Percentiles rank a stretch among this genome's conserved stretches.
Conservation (phyloP, 805 yeast species). For the Kodamaea neixiangensis region DNA sequence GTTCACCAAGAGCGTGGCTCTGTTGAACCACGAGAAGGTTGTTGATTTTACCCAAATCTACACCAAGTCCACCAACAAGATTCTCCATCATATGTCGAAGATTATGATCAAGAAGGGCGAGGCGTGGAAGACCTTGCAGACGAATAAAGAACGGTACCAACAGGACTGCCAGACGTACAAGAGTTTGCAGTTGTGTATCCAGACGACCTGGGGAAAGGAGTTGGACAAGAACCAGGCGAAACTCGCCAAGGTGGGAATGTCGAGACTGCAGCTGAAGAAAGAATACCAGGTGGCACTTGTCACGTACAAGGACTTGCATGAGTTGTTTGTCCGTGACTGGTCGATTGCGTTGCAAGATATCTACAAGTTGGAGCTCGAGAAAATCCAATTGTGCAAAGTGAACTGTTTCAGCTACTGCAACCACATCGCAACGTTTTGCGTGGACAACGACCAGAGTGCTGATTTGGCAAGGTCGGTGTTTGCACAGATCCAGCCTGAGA, state of each 20-base stretch:
- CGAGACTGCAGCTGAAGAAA: conserved; percentile 44
- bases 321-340: conserved; percentile 76
- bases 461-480: conserved; percentile 67
- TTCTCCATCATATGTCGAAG: conserved; percentile 58
- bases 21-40: conserved; percentile 50
- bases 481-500: conserved; percentile 65
- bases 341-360: conserved; percentile 56
- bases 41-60: conserved; percentile 52
- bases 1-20: conserved; percentile 52
- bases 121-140: conserved; percentile 36
- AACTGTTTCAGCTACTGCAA: conserved; percentile 81
- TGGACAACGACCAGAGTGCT: conserved; percentile 73
- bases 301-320: conserved; percentile 56
- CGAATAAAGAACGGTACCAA: conserved; percentile 51
- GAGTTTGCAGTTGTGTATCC: conserved; percentile 59
- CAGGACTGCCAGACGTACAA: conserved; percentile 59
- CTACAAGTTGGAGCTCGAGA: conserved; percentile 70
- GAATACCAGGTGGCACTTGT: conserved; percentile 60
- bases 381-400: conserved; percentile 66
- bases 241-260: conserved; percentile 48
- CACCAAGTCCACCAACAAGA: conserved; percentile 54
- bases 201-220: conserved; percentile 73
- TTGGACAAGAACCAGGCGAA: conserved; percentile 60
- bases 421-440: conserved; percentile 72
- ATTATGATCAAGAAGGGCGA: conserved; percentile 49